Base-by-base conservation (phyloP, 192 early-diverging fungal genomes). In the Helicostylum pulchrum region DNA sequence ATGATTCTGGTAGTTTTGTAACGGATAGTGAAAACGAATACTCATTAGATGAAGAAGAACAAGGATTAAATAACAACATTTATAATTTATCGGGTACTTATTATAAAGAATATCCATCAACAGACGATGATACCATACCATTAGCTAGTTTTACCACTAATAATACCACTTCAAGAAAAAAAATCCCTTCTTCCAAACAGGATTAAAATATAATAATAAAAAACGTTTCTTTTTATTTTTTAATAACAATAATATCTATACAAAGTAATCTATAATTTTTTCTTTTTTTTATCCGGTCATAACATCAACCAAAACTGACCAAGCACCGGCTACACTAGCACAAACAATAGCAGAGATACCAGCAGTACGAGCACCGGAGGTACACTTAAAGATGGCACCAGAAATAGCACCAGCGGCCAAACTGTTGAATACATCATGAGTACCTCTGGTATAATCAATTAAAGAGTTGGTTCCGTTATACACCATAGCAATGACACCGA, bases 401-500 rank as follows among this genome's bases (percentile, higher is more conserved):
- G 88, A 78, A 60, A 91, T 74, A 34, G 86, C 89, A 23, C 88
- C 91, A 7, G 88, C 88, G 49, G 81, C 83, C 21, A 90, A 43
- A 51, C 82, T 88, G 71, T 87, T 90, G 62, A 86, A 74, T 48
- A 82, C 73, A 66, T 91, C 87, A 31, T 86, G 84, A 17, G 64
- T 67, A 42, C 87, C 88, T 57, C 87, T 82, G 44, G 78, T 75
- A 51, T 62, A 70, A 64, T 83, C 83, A 61, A 93, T 87, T 57
- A 75, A 72, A 32, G 85, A 83, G 75, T 87, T 90, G 56, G 86
- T 80, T 60, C 80, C 83, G 70, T 90, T 93, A 78, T 93, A 93
- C 61, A 89, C 77, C 87, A 92, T 85, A n/a, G 85, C 90, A 62
- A 93, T 70, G 19, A 93, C 80, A 69, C 89, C 91, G 34, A 86